Conservation (phyloP, 495 filamentous ascomycete genomes). For the Parmelia sp. region DNA sequence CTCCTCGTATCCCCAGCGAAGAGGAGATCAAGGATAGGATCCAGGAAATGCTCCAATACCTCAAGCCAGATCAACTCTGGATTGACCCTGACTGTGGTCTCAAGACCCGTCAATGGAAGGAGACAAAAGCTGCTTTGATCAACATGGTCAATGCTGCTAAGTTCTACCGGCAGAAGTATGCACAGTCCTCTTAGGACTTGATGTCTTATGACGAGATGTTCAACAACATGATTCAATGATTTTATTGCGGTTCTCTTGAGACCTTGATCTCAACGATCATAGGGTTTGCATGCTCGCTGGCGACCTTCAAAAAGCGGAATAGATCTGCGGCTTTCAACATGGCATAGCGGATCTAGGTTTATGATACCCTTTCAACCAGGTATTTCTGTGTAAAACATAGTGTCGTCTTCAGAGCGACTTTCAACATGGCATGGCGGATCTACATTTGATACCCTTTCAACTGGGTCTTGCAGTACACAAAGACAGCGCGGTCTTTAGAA, state of each 20-base stretch:
- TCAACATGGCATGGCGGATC: conserved; percentile 21
- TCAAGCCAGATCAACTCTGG: conserved; percentile 94
- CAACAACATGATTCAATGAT: conserved; percentile 37
- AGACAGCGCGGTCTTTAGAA: background rate
- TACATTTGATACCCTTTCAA: conserved; percentile 16
- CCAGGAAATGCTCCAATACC: conserved; percentile 92
- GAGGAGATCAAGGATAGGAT: conserved; percentile 96
- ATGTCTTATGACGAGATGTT: conserved; percentile 41
- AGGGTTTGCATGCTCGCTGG: conserved; percentile 44
- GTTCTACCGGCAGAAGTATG: conserved; percentile 85
- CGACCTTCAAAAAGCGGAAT: conserved; percentile 16
- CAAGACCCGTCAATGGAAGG: conserved; percentile 93
- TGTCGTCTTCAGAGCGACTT: background rate
- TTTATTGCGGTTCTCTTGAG: conserved; percentile 16
- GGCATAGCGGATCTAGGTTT: conserved; percentile 15
- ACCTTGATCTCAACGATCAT: conserved; percentile 47
- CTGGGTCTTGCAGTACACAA: conserved; percentile 3
- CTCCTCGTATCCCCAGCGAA: conserved; percentile 88
- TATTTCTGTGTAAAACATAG: background rate
- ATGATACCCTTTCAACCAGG: conserved; percentile 21
- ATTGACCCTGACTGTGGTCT: conserved; percentile 98
- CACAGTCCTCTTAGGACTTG: conserved; percentile 42
- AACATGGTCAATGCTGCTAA: conserved; percentile 97
- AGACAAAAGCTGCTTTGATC: conserved; percentile 85
- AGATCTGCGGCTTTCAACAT: conserved; percentile 21